Evolutionary conservation across 2,329 filamentous ascomycete species (phyloP).

Genomic region (Penicillium sp.): DNA sequence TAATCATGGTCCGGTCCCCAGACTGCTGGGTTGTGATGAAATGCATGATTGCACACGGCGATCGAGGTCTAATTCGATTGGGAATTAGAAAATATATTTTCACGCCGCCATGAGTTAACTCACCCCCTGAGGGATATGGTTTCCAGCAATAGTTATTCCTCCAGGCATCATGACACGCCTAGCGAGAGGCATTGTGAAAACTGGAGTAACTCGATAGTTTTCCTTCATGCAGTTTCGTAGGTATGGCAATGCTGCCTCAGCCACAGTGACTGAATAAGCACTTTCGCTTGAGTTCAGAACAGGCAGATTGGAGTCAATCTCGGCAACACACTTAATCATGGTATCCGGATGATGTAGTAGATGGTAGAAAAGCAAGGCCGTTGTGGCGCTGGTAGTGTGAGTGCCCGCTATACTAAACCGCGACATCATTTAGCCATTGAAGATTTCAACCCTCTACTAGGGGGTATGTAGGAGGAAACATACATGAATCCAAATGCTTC

Average conservation of each 20-base stretch:
- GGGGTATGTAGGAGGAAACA: constrained; percentile 5
- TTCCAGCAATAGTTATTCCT: constrained; percentile 26
- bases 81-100: background rate
- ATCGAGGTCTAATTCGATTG: constrained; percentile 28
- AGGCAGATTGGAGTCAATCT: constrained; percentile 4
- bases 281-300: constrained; percentile 4
- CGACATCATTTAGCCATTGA: background rate
- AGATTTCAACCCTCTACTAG: too few species aligned
- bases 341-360: constrained; percentile 30
- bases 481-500: constrained; percentile 42
- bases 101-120: constrained; percentile 1
- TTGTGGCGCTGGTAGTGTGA: constrained; percentile 34
- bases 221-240: constrained; percentile 31
- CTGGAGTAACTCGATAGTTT: constrained; percentile 37
- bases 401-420: constrained; percentile 32
- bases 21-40: constrained; percentile 34
- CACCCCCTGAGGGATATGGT: constrained; percentile 28
- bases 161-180: constrained; percentile 26
- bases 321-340: constrained; percentile 13
- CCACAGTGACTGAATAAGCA: constrained; percentile 24
- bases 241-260: constrained; percentile 29
- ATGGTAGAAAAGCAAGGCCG: constrained; percentile 32
- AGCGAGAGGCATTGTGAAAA: constrained; percentile 37
- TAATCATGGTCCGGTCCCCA: constrained; percentile 34
- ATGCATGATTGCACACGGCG: constrained; percentile 36